These are phyloP conservation scores for Pseudogymnoascus sp. DNA, from an alignment of 2,329 filamentous ascomycete species.

Conservation along the genomic window DNA sequence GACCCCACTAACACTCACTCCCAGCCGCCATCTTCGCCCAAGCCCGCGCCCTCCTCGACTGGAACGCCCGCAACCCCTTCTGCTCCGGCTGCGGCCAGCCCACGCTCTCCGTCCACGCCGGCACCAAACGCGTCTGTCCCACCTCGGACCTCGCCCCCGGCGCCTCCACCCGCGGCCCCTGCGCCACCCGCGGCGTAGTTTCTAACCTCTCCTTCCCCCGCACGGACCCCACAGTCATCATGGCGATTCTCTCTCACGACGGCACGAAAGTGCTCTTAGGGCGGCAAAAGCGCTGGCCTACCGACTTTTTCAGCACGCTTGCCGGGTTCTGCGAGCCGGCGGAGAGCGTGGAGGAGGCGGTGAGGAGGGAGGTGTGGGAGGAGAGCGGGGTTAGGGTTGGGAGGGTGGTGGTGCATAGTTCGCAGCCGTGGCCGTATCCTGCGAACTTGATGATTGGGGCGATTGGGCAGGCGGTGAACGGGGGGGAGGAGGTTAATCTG, in stretches of 20 bases:
- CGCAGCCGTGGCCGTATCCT: constrained; percentile 83
- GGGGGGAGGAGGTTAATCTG: constrained; percentile 71
- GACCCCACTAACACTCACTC: background rate
- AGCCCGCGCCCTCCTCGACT: constrained; percentile 80
- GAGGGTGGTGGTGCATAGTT: constrained; percentile 71
- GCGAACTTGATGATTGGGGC: constrained; percentile 80
- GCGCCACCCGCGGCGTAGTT: constrained; percentile 72
- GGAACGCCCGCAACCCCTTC: constrained; percentile 88
- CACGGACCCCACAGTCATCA: constrained; percentile 82
- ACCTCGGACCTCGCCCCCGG: constrained; percentile 49
- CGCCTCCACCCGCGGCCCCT: constrained; percentile 53
- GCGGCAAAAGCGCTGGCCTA: constrained; percentile 74
- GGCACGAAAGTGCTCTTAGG: constrained; percentile 64
- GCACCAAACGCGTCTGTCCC: constrained; percentile 73
- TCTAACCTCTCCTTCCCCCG: constrained; percentile 89
- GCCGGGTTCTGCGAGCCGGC: constrained; percentile 80
- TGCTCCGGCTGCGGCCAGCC: constrained; percentile 81
- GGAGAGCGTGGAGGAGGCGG: constrained; percentile 77
- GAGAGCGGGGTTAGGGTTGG: constrained; percentile 71
- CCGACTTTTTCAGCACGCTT: constrained; percentile 79
- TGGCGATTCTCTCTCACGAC: constrained; percentile 78
- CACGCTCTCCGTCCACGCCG: constrained; percentile 70
- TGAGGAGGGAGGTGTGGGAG: constrained; percentile 78
- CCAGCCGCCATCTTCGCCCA: constrained; percentile 84
- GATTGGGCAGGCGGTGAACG: constrained; percentile 74